phyloP scores from a whole-genome alignment of 179 eudicot species.

The Patellifolia procumbens region DNA sequence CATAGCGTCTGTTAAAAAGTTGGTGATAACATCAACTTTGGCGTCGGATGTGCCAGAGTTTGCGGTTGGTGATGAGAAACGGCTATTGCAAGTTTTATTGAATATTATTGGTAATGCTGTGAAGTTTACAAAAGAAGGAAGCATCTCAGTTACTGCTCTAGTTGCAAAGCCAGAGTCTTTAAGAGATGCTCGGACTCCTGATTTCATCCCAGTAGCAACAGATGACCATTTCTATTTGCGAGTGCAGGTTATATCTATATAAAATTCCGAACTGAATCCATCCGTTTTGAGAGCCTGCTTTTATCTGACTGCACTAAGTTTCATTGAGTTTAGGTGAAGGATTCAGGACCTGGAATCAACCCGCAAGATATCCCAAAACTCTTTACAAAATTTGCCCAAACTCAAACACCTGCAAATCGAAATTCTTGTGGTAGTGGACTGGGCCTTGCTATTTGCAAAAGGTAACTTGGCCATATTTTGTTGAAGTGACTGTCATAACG shows the following conservation, averaged over 20 bases:
- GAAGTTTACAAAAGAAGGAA: conserved; percentile 87
- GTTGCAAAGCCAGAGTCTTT: conserved; percentile 63
- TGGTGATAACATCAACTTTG: conserved; percentile 55
- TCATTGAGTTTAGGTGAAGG: conserved; percentile 53
- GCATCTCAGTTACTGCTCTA: conserved; percentile 55
- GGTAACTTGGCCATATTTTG: conserved; percentile 36
- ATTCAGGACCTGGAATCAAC: conserved; percentile 65
- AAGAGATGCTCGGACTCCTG: conserved; percentile 66
- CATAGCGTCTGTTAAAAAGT: conserved; percentile 72
- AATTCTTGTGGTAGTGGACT: conserved; percentile 67
- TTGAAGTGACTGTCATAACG: neutral
- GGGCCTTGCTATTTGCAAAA: conserved; percentile 77
- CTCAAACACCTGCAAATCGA: conserved; percentile 40
- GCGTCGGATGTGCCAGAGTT: conserved; percentile 70
- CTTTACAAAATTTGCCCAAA: conserved; percentile 62
- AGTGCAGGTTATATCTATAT: conserved; percentile 57
- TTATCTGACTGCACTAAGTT: conserved; percentile 16
- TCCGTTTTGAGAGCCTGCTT: neutral
- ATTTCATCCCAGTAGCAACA: conserved; percentile 56
- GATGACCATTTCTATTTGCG: conserved; percentile 72
- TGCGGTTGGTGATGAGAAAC: conserved; percentile 86
- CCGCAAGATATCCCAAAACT: conserved; percentile 68
- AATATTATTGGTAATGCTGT: conserved; percentile 89
- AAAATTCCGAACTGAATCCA: neutral
- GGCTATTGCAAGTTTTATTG: conserved; percentile 78